These are phyloP conservation scores for Solanum bulbocastanum DNA, from an alignment of 257 asterid genomes.

Conservation along the genomic window DNA sequence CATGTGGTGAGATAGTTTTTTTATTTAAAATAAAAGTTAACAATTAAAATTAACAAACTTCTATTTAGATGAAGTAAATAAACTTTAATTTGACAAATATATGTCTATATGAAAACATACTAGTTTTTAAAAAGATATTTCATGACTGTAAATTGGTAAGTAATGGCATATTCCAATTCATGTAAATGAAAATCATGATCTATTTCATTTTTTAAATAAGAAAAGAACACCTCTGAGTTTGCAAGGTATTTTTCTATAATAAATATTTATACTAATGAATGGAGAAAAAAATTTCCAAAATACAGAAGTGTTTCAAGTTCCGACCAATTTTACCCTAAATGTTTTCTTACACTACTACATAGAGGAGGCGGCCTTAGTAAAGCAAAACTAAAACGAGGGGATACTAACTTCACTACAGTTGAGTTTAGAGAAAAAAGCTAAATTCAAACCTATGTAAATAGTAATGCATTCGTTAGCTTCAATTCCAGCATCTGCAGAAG, in stretches of 20 bases:
- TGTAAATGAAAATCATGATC: neutral
- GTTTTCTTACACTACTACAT: neutral
- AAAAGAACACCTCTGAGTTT: too few relatives aligned
- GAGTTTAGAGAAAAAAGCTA: neutral
- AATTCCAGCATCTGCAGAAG: conserved; percentile 60
- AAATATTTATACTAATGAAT: too few relatives aligned
- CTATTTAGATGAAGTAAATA: neutral
- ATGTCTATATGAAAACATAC: neutral
- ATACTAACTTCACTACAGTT: neutral
- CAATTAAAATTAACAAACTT: neutral
- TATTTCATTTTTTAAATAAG: neutral
- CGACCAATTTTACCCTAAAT: neutral
- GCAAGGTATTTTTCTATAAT: too few relatives aligned
- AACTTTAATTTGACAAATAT: neutral
- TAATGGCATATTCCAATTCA: neutral
- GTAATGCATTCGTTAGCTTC: conserved; percentile 70
- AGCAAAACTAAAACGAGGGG: neutral
- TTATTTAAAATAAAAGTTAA: neutral
- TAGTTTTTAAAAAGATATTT: neutral
- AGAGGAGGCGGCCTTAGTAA: neutral
- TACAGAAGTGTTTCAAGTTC: neutral
- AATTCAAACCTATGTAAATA: conserved; percentile 49
- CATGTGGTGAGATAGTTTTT: neutral
- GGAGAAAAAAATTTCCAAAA: too few relatives aligned
- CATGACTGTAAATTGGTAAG: neutral